Conservation (phyloP, 1,139 yeast species). For the Lodderomyces metapsilosis region DNA sequence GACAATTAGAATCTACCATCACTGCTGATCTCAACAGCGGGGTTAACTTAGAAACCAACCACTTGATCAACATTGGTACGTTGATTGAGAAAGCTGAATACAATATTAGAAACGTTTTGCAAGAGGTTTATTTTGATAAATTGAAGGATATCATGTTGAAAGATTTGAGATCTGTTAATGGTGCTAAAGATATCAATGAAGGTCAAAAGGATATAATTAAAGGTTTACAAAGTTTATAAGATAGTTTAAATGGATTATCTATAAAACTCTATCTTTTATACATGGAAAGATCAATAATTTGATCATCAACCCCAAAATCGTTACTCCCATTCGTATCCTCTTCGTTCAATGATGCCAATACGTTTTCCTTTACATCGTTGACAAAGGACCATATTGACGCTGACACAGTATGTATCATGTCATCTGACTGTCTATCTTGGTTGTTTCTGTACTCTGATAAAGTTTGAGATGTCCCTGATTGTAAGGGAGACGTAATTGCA, state of each 20-base stretch:
- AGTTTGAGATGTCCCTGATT: constrained; percentile 5
- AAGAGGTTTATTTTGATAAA: constrained; percentile 94
- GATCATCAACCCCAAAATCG: constrained; percentile 20
- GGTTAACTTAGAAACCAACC: constrained; percentile 53
- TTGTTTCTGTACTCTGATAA: constrained; percentile 2
- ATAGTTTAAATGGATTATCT: not conserved
- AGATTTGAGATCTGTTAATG: constrained; percentile 63
- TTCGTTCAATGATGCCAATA: constrained; percentile 35
- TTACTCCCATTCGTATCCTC: constrained; percentile 16
- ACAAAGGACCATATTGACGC: constrained; percentile 48
- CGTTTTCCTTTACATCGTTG: constrained; percentile 41
- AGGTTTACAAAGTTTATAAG: constrained; percentile 39
- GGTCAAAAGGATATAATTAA: constrained; percentile 52
- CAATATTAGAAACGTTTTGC: constrained; percentile 80
- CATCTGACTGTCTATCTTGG: constrained; percentile 21
- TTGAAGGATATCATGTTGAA: constrained; percentile 75
- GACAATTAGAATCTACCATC: constrained; percentile 64
- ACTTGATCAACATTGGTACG: constrained; percentile 81
- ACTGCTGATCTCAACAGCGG: constrained; percentile 38
- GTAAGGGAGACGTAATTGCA: constrained; percentile 23
- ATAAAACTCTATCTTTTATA: constrained; percentile 16
- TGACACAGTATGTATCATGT: constrained; percentile 43
- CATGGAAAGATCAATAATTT: constrained; percentile 27
- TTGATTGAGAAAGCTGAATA: constrained; percentile 87
- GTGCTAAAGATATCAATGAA: constrained; percentile 39